Percentiles rank a stretch among this genome's conserved stretches.
Evolutionary conservation across 306 rosid genomes (phyloP).

Genomic region (Casuarina equisetifolia): DNA sequence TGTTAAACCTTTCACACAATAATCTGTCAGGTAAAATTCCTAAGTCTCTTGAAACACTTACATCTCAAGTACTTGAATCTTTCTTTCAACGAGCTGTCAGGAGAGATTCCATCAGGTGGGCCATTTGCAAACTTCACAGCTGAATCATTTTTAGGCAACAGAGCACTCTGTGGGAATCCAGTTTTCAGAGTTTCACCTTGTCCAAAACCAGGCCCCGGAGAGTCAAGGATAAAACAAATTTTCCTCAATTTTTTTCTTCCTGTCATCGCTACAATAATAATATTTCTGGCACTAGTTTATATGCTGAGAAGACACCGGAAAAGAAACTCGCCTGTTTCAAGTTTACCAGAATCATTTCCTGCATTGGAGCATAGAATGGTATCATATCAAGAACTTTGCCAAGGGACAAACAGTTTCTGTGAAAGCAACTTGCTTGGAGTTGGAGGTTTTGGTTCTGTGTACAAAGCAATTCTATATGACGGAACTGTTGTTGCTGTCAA

Average conservation of each 20-base stretch:
- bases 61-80: neutral
- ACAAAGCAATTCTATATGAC: neutral
- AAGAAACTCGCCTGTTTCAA: neutral
- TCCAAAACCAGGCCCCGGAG: neutral
- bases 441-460: neutral
- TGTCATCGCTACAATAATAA: neutral
- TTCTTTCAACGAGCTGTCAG: neutral
- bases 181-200: neutral
- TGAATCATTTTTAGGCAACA: neutral
- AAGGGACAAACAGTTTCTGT: neutral
- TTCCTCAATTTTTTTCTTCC: neutral
- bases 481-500: neutral
- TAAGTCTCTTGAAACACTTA: slow-evolving; percentile 2
- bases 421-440: neutral
- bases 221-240: neutral
- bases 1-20: neutral
- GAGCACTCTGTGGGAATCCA: slow-evolving; percentile 8
- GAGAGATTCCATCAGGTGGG: neutral
- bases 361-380: neutral
- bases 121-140: slow-evolving; percentile 7
- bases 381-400: neutral
- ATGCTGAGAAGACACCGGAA: neutral
- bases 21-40: neutral
- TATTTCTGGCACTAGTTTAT: neutral
- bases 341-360: neutral